A percentile compares a stretch with the other conserved stretches of the same genome.
Conservation (phyloP, 2,329 filamentous ascomycete genomes). For the Hymenoscyphus albidus region DNA sequence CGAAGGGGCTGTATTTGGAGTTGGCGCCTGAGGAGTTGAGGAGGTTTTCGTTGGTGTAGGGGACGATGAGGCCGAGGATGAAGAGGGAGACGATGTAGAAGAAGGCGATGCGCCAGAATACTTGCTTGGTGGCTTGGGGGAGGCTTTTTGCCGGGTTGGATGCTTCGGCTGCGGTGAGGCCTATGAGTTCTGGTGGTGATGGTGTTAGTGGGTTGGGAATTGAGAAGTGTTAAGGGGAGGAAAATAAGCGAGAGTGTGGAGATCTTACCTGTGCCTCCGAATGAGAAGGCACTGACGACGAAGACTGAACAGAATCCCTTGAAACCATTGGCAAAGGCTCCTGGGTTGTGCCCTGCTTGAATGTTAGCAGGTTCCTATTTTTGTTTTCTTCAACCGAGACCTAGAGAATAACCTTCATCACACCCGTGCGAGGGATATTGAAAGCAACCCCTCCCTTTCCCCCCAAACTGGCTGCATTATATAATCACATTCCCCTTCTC, state of each 20-base stretch:
- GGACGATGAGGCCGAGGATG: conserved; percentile 43
- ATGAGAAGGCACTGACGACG: conserved; percentile 60
- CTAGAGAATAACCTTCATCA: no score
- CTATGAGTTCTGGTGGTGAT: conserved; percentile 48
- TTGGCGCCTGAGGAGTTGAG: conserved; percentile 30
- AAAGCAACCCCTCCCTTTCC: no score
- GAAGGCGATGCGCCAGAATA: conserved; percentile 45
- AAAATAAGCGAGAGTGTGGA: background rate
- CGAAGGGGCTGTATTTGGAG: conserved; percentile 43
- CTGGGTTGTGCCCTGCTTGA: conserved; percentile 46
- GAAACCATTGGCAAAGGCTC: conserved; percentile 56
- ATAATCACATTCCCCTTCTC: no score
- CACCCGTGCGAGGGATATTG: no score
- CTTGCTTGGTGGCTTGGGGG: conserved; percentile 42
- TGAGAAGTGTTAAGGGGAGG: background rate
- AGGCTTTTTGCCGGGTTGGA: conserved; percentile 49
- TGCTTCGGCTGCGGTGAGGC: conserved; percentile 56
- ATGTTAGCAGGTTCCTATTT: background rate
- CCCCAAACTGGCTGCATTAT: no score
- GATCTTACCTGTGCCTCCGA: conserved; percentile 47
- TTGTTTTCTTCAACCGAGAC: background rate
- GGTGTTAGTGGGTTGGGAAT: background rate
- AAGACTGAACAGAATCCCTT: conserved; percentile 61
- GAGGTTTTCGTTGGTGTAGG: conserved; percentile 32
- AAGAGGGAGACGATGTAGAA: conserved; percentile 44